Conservation (phyloP, 1,139 yeast genomes). For the Candida sp. region DNA sequence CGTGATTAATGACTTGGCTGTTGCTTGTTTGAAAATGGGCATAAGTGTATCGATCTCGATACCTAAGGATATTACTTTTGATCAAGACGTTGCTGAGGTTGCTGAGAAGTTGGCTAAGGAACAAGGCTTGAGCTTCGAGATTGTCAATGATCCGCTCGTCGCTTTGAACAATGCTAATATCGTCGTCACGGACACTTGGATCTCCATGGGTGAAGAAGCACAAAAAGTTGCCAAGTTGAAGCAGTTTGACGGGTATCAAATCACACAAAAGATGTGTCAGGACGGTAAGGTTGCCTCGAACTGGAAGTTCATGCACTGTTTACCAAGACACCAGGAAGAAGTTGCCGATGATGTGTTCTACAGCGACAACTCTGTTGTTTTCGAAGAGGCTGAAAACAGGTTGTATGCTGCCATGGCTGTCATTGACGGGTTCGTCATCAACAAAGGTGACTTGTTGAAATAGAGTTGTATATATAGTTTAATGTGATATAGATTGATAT, state of each 20-base stretch:
- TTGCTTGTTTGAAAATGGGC: conserved; percentile 87
- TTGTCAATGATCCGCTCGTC: conserved; percentile 71
- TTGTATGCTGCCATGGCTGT: conserved; percentile 96
- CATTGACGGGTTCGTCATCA: conserved; percentile 84
- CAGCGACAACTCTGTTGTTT: conserved; percentile 81
- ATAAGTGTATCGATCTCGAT: conserved; percentile 85
- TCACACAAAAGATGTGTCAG: conserved; percentile 65
- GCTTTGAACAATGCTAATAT: conserved; percentile 81
- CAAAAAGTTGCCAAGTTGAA: conserved; percentile 73
- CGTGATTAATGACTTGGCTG: conserved; percentile 92
- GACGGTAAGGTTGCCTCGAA: conserved; percentile 60
- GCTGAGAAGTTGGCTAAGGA: conserved; percentile 59
- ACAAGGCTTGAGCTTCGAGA: conserved; percentile 58
- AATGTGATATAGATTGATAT: background rate
- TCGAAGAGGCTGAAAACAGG: conserved; percentile 96
- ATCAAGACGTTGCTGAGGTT: conserved; percentile 53
- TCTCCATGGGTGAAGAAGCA: conserved; percentile 96
- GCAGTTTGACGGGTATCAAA: conserved; percentile 88
- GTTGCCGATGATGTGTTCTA: conserved; percentile 94
- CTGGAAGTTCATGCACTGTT: conserved; percentile 97
- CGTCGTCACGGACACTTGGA: conserved; percentile 96
- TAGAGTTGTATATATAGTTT: conserved; percentile 4
- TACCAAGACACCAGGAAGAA: conserved; percentile 95
- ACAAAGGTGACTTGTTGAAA: conserved; percentile 64
- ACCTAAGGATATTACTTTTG: conserved; percentile 74